A percentile compares a stretch with the other conserved stretches of the same genome.
phyloP scores from a whole-genome alignment of 257 asterid species.

The Anisodus acutangulus region DNA sequence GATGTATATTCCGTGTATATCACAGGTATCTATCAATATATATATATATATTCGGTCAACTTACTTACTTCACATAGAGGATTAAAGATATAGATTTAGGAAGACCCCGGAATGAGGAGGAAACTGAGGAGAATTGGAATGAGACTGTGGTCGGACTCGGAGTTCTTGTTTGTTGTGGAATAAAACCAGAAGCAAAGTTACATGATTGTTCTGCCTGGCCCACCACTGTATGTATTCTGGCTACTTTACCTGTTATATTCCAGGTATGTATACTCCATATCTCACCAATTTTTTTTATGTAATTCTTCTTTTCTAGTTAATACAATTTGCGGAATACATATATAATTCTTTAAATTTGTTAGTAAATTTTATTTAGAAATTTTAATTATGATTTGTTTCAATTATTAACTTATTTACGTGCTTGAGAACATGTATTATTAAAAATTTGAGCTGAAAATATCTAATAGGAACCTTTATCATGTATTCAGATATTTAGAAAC shows the following conservation, averaged over 20 bases:
- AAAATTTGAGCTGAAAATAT: neutral
- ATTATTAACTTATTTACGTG: too few relatives aligned
- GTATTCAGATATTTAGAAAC: neutral
- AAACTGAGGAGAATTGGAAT: neutral
- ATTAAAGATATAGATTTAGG: neutral
- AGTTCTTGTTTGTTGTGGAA: neutral
- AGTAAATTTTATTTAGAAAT: too few relatives aligned
- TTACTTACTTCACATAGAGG: neutral
- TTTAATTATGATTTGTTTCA: too few relatives aligned
- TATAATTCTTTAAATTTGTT: too few relatives aligned
- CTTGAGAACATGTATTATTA: too few relatives aligned
- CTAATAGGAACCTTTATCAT: neutral
- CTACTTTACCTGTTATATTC: neutral
- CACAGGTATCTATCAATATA: too few relatives aligned
- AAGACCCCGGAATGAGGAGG: neutral
- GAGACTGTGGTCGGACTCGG: neutral
- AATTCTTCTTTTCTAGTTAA: too few relatives aligned
- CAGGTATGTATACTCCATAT: neutral
- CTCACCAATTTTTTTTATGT: neutral
- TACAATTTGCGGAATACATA: too few relatives aligned
- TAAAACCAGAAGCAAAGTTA: neutral
- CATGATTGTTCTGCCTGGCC: slow-evolving; percentile 13
- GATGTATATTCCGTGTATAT: too few relatives aligned
- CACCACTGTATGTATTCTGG: neutral
- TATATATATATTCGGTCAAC: neutral